Percentiles rank a stretch among this genome's conserved stretches.
phyloP scores from a whole-genome alignment of 768 basidiomycete genomes.

The Lactarius akahatsu region DNA sequence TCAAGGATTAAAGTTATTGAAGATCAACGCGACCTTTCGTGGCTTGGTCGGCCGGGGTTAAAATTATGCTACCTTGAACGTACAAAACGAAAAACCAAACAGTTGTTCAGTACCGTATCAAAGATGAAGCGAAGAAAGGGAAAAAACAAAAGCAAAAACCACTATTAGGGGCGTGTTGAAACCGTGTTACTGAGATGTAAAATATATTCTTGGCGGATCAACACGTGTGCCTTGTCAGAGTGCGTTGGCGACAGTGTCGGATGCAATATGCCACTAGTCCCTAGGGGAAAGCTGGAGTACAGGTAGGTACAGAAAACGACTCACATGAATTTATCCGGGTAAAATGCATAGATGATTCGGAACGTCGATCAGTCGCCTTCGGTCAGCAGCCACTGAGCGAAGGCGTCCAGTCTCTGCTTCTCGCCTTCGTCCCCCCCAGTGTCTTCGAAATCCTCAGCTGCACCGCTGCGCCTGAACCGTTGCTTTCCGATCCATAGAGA shows the following conservation, averaged over 20 bases:
- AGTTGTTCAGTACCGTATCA: background rate
- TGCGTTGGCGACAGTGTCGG: background rate
- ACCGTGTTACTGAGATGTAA: conserved; percentile 2
- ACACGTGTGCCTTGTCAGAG: conserved; percentile 6
- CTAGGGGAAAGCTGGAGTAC: conserved; percentile 11
- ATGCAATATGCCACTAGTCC: conserved; percentile 4
- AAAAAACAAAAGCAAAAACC: background rate
- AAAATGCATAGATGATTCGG: conserved; percentile 14
- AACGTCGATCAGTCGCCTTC: conserved; percentile 59
- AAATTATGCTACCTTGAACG: background rate
- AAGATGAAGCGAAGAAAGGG: background rate
- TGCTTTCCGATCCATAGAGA: conserved; percentile 79
- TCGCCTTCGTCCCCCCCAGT: conserved; percentile 68
- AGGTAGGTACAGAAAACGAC: conserved; percentile 27
- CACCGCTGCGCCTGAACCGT: conserved; percentile 73
- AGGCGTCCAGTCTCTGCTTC: conserved; percentile 81
- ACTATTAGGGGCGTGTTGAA: conserved; percentile 1
- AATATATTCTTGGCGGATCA: conserved; percentile 11
- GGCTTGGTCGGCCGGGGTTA: background rate
- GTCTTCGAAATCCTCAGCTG: conserved; percentile 58
- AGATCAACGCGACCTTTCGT: background rate
- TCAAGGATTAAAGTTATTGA: background rate
- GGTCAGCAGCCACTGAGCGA: conserved; percentile 82
- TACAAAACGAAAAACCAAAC: conserved; percentile 5
- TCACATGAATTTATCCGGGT: conserved; percentile 3